phyloP scores from a whole-genome alignment of 1,284 basidiomycete species.

The Cryptococcus sp. region DNA sequence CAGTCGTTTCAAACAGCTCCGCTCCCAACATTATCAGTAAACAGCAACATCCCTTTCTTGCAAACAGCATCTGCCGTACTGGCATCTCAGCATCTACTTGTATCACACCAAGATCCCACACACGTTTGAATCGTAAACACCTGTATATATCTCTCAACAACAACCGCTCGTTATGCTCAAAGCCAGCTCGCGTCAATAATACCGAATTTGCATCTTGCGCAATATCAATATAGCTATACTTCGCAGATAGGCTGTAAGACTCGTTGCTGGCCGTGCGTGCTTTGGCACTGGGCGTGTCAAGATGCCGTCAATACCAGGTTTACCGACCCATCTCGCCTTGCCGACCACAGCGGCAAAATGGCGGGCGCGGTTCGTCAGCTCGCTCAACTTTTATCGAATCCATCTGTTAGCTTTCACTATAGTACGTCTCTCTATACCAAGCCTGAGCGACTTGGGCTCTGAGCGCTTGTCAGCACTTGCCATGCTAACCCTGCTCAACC shows the following conservation, averaged over 20 bases:
- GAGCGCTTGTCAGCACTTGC: neutral
- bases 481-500: neutral
- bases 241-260: too few species aligned
- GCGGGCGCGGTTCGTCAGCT: conserved; percentile 21
- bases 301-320: conserved; percentile 7
- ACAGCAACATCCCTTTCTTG: too few species aligned
- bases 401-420: conserved; percentile 56
- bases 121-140: too few species aligned
- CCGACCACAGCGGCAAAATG: conserved; percentile 20
- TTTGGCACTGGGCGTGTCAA: neutral
- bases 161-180: too few species aligned
- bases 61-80: too few species aligned
- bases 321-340: conserved; percentile 24
- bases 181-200: neutral
- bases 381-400: conserved; percentile 52
- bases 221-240: too few species aligned
- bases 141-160: too few species aligned
- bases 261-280: too few species aligned
- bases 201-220: neutral
- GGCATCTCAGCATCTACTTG: too few species aligned
- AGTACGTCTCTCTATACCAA: conserved; percentile 28
- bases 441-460: neutral
- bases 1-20: too few species aligned
- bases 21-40: too few species aligned
- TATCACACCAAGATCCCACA: too few species aligned